These are phyloP conservation scores for Zasmidium cellare DNA, from an alignment of 2,329 filamentous ascomycete species.

Conservation along the genomic window DNA sequence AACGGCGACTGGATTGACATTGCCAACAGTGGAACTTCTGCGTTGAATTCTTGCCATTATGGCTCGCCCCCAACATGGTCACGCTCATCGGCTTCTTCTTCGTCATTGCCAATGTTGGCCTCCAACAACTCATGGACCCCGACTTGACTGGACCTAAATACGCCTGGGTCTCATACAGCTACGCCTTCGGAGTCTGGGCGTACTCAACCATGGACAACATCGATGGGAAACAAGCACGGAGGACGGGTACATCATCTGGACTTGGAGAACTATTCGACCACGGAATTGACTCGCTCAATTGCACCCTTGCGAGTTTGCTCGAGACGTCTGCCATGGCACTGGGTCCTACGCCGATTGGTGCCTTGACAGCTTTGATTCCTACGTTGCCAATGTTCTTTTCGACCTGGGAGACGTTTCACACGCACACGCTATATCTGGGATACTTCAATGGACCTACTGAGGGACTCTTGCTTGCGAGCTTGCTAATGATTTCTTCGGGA, in stretches of 20 bases:
- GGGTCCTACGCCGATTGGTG: conserved; percentile 77
- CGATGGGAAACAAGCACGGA: conserved; percentile 93
- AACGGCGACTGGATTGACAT: background rate
- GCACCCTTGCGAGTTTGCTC: conserved; percentile 85
- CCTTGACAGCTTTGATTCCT: conserved; percentile 87
- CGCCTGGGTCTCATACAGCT: conserved; percentile 95
- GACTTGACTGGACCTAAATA: conserved; percentile 72
- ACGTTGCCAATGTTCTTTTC: conserved; percentile 99
- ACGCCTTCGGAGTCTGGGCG: conserved; percentile 93
- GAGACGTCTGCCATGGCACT: conserved; percentile 93
- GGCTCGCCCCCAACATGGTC: conserved; percentile 97
- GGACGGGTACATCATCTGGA: conserved; percentile 91
- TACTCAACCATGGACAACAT: conserved; percentile 99
- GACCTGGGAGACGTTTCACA: conserved; percentile 99
- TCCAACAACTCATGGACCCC: conserved; percentile 78
- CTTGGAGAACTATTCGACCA: conserved; percentile 97
- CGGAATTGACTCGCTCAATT: conserved; percentile 97
- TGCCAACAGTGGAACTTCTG: conserved; percentile 85
- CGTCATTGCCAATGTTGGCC: conserved; percentile 79
- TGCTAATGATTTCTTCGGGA: conserved; percentile 82
- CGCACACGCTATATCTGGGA: conserved; percentile 92
- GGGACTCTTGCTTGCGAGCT: conserved; percentile 83
- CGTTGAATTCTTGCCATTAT: conserved; percentile 87
- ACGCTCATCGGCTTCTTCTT: conserved; percentile 93
- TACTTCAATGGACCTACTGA: conserved; percentile 98